These are phyloP conservation scores for Gnaphalium uliginosum DNA, from an alignment of 129 eudicot genomes.

Conservation along the genomic window DNA sequence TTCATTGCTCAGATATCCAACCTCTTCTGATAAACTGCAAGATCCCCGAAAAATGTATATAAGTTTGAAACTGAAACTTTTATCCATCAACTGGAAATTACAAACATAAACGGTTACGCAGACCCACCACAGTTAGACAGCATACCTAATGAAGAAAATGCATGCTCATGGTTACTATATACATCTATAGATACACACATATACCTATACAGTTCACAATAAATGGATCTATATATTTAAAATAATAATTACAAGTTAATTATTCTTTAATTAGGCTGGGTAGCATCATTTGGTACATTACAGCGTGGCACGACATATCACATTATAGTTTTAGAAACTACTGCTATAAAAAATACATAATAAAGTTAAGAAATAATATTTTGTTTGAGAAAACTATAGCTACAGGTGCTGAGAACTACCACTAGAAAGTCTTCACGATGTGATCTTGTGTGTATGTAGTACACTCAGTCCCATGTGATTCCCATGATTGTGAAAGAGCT, in stretches of 20 bases:
- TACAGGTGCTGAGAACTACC: neutral
- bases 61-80: neutral
- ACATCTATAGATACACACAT: neutral
- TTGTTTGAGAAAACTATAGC: neutral
- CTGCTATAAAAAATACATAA: neutral
- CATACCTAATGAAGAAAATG: neutral
- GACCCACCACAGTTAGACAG: neutral
- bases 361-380: neutral
- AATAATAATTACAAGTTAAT: neutral
- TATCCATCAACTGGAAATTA: neutral
- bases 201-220: neutral
- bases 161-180: neutral
- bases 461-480: neutral
- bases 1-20: conserved; percentile 7
- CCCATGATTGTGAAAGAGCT: neutral
- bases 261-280: neutral
- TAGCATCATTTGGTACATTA: neutral
- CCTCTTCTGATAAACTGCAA: conserved; percentile 18
- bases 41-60: neutral
- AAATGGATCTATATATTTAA: neutral
- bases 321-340: neutral
- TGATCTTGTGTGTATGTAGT: no score
- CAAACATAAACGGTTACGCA: neutral
- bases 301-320: neutral
- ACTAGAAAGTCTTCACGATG: neutral